phyloP scores from a whole-genome alignment of 2,329 filamentous ascomycete genomes.

The Aspergillus sp. region DNA sequence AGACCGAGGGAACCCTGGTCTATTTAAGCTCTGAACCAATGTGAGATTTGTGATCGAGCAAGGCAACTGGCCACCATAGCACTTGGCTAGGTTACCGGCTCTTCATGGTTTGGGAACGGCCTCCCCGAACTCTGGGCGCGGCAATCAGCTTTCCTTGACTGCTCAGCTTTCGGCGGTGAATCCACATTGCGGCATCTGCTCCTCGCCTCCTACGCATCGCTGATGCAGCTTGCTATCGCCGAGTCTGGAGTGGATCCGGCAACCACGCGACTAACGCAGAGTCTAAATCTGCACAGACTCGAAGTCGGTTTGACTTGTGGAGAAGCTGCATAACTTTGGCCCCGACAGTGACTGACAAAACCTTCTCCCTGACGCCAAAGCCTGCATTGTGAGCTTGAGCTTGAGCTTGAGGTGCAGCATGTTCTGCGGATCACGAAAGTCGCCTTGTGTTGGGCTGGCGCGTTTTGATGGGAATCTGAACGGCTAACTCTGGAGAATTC shows the following conservation, averaged over 20 bases:
- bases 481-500: neutral
- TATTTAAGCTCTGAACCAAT: neutral
- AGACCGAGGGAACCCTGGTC: neutral
- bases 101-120: neutral
- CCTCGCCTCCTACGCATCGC: neutral
- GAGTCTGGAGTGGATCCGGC: neutral
- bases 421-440: no score
- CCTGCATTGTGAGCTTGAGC: neutral
- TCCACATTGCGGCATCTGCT: neutral
- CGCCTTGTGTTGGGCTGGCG: no score
- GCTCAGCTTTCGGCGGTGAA: neutral
- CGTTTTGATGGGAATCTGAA: neutral
- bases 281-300: neutral
- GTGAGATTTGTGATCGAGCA: neutral
- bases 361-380: neutral
- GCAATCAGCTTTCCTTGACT: neutral
- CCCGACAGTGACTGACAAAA: neutral
- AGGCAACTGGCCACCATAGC: neutral
- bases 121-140: neutral
- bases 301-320: neutral
- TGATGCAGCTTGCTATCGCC: neutral
- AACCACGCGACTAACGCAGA: neutral
- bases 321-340: neutral
- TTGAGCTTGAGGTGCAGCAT: neutral
- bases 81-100: neutral